phyloP scores from a whole-genome alignment of 805 yeast species.

The Yamadazyma ubonensis region DNA sequence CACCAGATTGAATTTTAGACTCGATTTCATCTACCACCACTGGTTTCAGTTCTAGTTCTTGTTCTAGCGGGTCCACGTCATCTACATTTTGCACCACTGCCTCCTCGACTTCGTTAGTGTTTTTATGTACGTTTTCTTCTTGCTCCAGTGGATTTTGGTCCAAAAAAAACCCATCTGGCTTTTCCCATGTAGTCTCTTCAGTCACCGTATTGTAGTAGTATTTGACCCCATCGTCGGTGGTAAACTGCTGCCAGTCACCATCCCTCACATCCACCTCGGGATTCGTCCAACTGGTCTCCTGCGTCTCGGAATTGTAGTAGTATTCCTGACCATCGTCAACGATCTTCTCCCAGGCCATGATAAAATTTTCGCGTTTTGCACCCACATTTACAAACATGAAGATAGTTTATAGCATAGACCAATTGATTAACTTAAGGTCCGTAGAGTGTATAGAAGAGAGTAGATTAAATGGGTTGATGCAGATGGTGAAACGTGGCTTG shows the following conservation, averaged over 20 bases:
- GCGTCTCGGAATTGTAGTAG: constrained; percentile 64
- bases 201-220: constrained; percentile 71
- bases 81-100: neutral
- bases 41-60: constrained; percentile 7
- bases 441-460: neutral
- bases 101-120: neutral
- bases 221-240: constrained; percentile 54
- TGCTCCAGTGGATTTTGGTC: neutral
- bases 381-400: constrained; percentile 5
- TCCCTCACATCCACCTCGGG: constrained; percentile 51
- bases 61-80: too few relatives aligned
- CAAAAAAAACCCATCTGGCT: constrained; percentile 53
- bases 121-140: constrained; percentile 9
- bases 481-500: constrained; percentile 3
- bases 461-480: neutral
- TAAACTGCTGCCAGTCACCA: constrained; percentile 40
- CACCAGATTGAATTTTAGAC: too few relatives aligned
- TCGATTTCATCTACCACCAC: constrained; percentile 1
- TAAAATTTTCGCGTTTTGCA: constrained; percentile 3
- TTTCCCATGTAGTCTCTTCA: constrained; percentile 74
- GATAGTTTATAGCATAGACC: neutral
- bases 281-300: constrained; percentile 77
- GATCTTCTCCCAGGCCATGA: constrained; percentile 57
- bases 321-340: constrained; percentile 67
- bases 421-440: neutral